Percentiles rank a stretch among this genome's conserved stretches.
These are phyloP conservation scores for Tolypocladium album DNA, from an alignment of 2,329 filamentous ascomycete species.

Conservation along the genomic window DNA sequence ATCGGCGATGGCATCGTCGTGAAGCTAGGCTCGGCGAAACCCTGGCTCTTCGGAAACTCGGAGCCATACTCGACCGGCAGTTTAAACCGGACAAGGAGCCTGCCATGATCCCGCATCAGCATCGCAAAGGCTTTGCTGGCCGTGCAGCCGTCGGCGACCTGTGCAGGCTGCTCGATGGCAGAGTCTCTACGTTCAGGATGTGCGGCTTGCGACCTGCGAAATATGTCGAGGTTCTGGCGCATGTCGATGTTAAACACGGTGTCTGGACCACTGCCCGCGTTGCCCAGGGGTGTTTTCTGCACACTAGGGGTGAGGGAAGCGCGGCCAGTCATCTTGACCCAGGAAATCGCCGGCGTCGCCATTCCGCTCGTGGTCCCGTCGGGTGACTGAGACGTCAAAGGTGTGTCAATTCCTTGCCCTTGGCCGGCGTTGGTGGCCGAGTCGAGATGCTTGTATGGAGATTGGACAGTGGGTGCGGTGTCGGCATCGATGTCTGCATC, in stretches of 20 bases:
- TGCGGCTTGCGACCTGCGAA: conserved; percentile 10
- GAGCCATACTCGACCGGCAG: conserved; percentile 18
- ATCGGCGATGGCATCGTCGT: conserved; percentile 11
- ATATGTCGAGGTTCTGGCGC: conserved; percentile 24
- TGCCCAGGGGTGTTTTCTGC: conserved; percentile 2
- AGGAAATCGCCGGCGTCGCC: conserved; percentile 7
- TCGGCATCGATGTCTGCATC: not conserved
- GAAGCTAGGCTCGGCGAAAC: conserved; percentile 14
- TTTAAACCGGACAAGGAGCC: conserved; percentile 28
- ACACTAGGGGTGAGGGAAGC: not conserved
- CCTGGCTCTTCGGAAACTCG: conserved; percentile 18
- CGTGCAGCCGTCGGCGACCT: conserved; percentile 15
- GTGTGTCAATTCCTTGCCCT: not conserved
- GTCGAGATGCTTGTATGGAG: not conserved
- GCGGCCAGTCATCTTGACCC: conserved; percentile 6
- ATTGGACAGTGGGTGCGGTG: not conserved
- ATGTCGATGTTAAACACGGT: conserved; percentile 22
- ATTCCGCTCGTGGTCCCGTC: not conserved
- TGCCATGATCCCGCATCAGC: conserved; percentile 15
- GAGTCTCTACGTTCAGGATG: conserved; percentile 4
- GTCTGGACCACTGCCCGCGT: conserved; percentile 1
- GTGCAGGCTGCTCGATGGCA: conserved; percentile 14
- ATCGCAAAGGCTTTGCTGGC: conserved; percentile 19
- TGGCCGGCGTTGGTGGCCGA: not conserved
- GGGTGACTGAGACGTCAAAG: not conserved